phyloP scores from a whole-genome alignment of 371 early-diverging fungal genomes.

The Haplosporangium sp. region DNA sequence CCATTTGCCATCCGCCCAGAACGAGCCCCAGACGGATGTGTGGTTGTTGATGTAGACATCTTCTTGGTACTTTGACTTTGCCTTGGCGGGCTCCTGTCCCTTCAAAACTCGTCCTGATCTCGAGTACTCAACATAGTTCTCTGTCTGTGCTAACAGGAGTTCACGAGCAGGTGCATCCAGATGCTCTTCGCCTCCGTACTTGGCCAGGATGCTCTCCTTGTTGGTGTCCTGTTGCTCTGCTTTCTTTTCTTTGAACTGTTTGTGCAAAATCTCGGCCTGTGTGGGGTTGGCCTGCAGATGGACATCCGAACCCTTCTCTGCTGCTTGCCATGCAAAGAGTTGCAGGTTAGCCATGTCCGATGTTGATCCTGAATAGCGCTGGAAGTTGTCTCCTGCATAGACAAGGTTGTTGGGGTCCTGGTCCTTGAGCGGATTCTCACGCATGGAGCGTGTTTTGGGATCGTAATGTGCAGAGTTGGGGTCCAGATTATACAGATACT shows the following conservation, averaged over 20 bases:
- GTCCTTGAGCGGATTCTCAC: constrained; percentile 90
- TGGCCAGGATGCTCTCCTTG: constrained; percentile 83
- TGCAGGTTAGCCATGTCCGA: constrained; percentile 85
- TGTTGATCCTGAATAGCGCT: constrained; percentile 88
- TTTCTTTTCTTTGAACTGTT: constrained; percentile 87
- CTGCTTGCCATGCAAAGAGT: constrained; percentile 93
- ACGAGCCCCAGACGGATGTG: constrained; percentile 93
- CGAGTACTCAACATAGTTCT: constrained; percentile 97
- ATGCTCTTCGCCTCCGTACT: constrained; percentile 96
- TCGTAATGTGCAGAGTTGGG: constrained; percentile 97
- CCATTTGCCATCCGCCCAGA: constrained; percentile 95
- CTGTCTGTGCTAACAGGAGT: constrained; percentile 87
- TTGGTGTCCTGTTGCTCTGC: constrained; percentile 76
- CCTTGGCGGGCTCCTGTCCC: constrained; percentile 83
- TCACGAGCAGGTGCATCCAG: constrained; percentile 90
- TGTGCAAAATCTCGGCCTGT: constrained; percentile 89
- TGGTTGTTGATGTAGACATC: constrained; percentile 90
- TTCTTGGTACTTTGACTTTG: constrained; percentile 90
- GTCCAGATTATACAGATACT: constrained; percentile 95
- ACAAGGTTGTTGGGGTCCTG: constrained; percentile 66
- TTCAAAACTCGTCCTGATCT: constrained; percentile 89
- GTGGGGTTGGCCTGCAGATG: constrained; percentile 97
- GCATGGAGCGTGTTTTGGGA: constrained; percentile 98
- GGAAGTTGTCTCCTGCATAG: constrained; percentile 94
- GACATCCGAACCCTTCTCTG: constrained; percentile 84